phyloP scores from a whole-genome alignment of 495 filamentous ascomycete species.

The Amphirosellinia nigrospora region DNA sequence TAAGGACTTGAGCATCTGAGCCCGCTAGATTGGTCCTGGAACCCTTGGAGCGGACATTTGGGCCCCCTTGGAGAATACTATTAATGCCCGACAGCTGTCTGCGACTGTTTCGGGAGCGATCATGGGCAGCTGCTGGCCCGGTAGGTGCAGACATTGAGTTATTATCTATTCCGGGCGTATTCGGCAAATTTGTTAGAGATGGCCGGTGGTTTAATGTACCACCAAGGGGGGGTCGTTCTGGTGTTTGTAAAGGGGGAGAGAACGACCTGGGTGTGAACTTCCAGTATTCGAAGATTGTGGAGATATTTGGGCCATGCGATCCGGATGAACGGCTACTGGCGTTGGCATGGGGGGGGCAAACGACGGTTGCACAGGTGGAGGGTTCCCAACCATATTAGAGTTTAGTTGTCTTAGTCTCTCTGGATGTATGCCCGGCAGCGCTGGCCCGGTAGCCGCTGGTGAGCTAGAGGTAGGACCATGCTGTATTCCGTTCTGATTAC shows the following conservation, averaged over 20 bases:
- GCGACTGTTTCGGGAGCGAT: conserved; percentile 51
- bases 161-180: conserved; percentile 35
- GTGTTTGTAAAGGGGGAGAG: conserved; percentile 38
- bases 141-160: conserved; percentile 51
- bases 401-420: conserved; percentile 50
- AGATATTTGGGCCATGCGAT: conserved; percentile 52
- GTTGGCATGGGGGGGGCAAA: conserved; percentile 34
- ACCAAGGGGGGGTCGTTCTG: conserved; percentile 33
- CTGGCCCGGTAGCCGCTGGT: conserved; percentile 33
- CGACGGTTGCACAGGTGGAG: conserved; percentile 32
- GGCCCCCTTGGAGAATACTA: conserved; percentile 52
- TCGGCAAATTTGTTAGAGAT: conserved; percentile 38
- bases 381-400: conserved; percentile 27
- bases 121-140: conserved; percentile 51
- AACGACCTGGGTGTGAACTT: conserved; percentile 31
- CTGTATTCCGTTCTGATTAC: conserved; percentile 43
- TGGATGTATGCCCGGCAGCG: conserved; percentile 47
- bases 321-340: conserved; percentile 53
- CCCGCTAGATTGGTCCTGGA: conserved; percentile 49
- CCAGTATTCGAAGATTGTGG: conserved; percentile 29
- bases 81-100: conserved; percentile 60
- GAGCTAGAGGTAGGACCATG: conserved; percentile 37
- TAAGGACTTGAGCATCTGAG: conserved; percentile 55
- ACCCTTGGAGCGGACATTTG: conserved; percentile 44
- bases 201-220: conserved; percentile 34